Evolutionary conservation across 768 basidiomycete species (phyloP), one percentile per base, ranked within the genome.

Genomic region (Collybiopsis confluens): DNA sequence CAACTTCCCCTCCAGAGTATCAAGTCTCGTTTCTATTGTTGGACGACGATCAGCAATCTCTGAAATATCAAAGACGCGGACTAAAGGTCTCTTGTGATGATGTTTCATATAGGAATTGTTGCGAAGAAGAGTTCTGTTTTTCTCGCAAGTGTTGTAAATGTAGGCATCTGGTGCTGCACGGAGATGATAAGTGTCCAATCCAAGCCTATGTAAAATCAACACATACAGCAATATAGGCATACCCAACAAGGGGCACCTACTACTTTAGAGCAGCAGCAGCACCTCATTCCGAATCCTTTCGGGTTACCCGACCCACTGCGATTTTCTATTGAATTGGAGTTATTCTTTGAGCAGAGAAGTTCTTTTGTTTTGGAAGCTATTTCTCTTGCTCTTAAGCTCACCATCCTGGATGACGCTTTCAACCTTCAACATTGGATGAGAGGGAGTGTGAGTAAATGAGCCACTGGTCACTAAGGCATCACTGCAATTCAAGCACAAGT

Each of bases 401-500:
- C 52, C 18, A 18, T 53, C 30, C n/a, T 10, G 33, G 23, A 44
- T 33, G 5, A 44, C 52, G 4, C 33, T 28, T 41, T 45, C 28
- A 27, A 45, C 40, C 35, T 53, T 42, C n/a, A 53, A 26, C 23
- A 53, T 26, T 20, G 40, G 18, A 36, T 53, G 52, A 10, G 28
- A 53, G 4, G 41, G 37, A 13, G 13, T 15, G 18, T 53, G 52
- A 13, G 5, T 41, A 7, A 10, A 36, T 9, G 8, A 10, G 9
- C 38, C n/a, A 7, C 15, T 40, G 3, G 3, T 11, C 2, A 3
- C 4, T 9, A 26, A 42, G 27, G 8, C 16, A 3, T 42, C 28
- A 28, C 11, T 8, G 33, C 57, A 58, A 8, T 45, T 47, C 9
- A 52, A 18, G 50, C 57, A 58, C 4, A 58, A 48, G 21, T 58